Conservation (phyloP, 768 basidiomycete species). For the Stropharia rugosoannulata region DNA sequence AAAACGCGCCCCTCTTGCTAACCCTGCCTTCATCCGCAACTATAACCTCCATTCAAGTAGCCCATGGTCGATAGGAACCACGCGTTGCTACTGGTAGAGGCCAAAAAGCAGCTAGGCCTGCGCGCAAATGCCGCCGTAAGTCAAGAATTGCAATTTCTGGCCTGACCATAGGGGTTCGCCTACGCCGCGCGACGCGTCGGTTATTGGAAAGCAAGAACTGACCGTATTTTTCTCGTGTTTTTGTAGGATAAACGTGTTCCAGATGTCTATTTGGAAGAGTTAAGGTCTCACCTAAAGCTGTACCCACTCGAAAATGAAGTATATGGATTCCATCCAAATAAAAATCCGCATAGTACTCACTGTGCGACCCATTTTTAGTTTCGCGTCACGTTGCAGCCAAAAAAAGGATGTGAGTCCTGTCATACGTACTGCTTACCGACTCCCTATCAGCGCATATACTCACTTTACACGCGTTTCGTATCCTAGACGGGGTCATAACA, state of each 20-base stretch:
- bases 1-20: not conserved
- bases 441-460: conserved; percentile 4
- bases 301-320: conserved; percentile 35
- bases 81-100: not conserved
- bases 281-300: conserved; percentile 28
- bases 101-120: not conserved
- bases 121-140: not conserved
- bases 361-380: conserved; percentile 26
- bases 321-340: conserved; percentile 5
- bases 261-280: conserved; percentile 31
- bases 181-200: not conserved
- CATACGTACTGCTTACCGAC: not conserved
- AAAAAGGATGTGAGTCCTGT: conserved; percentile 35
- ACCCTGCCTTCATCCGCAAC: not conserved
- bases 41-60: not conserved
- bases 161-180: not conserved
- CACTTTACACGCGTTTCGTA: conserved; percentile 1
- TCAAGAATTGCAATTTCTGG: not conserved
- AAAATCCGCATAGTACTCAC: not conserved
- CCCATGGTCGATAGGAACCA: not conserved
- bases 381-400: conserved; percentile 33
- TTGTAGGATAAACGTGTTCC: conserved; percentile 26
- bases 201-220: conserved; percentile 1
- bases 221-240: conserved; percentile 5
- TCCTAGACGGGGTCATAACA: conserved; percentile 38